Percentiles rank a stretch among this genome's conserved stretches.
Evolutionary conservation across 345 rosid species (phyloP).

Genomic region (Gossypium mustelinum): DNA sequence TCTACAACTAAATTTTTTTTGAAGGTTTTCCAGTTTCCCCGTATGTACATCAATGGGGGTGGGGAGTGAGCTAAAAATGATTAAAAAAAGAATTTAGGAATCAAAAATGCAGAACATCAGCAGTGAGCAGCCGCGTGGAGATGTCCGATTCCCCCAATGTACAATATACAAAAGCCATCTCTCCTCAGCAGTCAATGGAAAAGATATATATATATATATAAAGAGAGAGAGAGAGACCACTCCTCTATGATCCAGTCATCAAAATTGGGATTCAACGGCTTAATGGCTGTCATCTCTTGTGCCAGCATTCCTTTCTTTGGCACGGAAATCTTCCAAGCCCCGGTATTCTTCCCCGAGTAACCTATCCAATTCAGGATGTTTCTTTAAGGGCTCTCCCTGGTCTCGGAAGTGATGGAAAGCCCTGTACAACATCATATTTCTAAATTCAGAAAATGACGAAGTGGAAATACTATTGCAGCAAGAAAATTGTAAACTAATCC

Average conservation of each 20-base stretch:
- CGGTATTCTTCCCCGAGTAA: conserved; percentile 63
- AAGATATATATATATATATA: background rate
- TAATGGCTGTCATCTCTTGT: conserved; percentile 33
- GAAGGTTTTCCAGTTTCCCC: background rate
- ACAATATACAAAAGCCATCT: conserved; percentile 23
- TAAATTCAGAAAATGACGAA: too few species aligned
- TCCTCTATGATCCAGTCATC: too few species aligned
- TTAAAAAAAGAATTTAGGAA: background rate
- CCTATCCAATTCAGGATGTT: conserved; percentile 74
- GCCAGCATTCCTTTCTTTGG: conserved; percentile 36
- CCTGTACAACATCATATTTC: conserved; percentile 36
- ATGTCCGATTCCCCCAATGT: conserved; percentile 22
- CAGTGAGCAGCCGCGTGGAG: conserved; percentile 17
- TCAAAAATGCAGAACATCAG: conserved; percentile 17
- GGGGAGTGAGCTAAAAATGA: background rate
- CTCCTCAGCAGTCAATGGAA: conserved; percentile 14
- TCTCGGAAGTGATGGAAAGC: conserved; percentile 89
- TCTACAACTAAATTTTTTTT: conserved; percentile 13
- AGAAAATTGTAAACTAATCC: too few species aligned
- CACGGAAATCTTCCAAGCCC: conserved; percentile 65
- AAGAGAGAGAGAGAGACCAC: too few species aligned
- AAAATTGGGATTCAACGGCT: background rate
- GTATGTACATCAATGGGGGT: conserved; percentile 42
- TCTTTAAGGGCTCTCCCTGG: conserved; percentile 47
- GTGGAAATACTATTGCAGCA: too few species aligned